Evolutionary conservation across 2,329 filamentous ascomycete genomes (phyloP), one percentile per base, ranked within the genome.

Genomic region (Aspergillus ochraceus): DNA sequence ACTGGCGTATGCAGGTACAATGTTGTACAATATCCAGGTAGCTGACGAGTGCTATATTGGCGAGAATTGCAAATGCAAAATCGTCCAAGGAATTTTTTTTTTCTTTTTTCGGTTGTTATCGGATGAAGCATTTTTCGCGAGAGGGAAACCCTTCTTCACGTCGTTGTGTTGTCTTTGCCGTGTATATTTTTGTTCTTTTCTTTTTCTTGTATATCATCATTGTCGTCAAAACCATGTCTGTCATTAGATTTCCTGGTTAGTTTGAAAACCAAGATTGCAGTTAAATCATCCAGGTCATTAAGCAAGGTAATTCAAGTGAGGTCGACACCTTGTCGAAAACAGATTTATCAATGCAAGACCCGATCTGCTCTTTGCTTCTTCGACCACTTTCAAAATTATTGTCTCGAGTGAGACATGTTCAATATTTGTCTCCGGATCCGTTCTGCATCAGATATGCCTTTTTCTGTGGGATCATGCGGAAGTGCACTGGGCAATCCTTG

Each of bases 341-440:
- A 62, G 63, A 60, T 59, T 61, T 60, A 47, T 17, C 30, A 24
- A 22, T 17, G 45, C 50, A 50, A 24, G 22, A 19, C 29, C 20
- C 42, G 6, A 24, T 36, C 19, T 53, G 39, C 11, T 29, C 10
- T 39, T 26, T 55, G 53, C 26, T 29, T 30, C 14, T 2, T 29
- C n/a, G 49, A n/a, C 36, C 36, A 42, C 32, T 39, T 45, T 24
- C 61, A 57, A 64, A 58, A 57, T 64, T 64, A 60, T 68, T 66
- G 60, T 68, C 65, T 64, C 63, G 68, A 63, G 65, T 71, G 71
- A 56, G 73, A 66, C 70, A 74, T 70, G 59, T 74, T 76, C 60
- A 76, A 56, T 30, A 76, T 76, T 62, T 77, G 74, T 56, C 75
- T 68, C 42, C 74, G 72, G 51, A 77, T 77, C 9, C 74, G 70